These are phyloP conservation scores for Euphorbia lathyris DNA, from an alignment of 345 rosid genomes.

Conservation along the genomic window DNA sequence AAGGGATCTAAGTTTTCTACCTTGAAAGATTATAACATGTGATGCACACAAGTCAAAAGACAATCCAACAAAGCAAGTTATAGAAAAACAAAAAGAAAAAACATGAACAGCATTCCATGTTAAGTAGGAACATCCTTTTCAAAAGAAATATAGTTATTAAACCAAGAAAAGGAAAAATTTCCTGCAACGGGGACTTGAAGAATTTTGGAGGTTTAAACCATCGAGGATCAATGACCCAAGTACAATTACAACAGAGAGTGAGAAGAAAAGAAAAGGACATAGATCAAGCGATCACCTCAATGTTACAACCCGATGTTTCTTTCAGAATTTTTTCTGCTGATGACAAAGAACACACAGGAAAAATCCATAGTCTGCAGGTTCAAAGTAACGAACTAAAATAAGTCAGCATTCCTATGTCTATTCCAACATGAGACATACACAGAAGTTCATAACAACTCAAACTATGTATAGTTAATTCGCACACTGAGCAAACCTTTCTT, in stretches of 20 bases:
- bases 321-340: conserved; percentile 53
- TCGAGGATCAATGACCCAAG: not conserved
- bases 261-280: not conserved
- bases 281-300: conserved; percentile 50
- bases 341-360: conserved; percentile 35
- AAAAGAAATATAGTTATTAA: no score
- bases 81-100: not conserved
- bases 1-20: conserved; percentile 73
- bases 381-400: no score
- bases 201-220: not conserved
- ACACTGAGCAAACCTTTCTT: conserved; percentile 63
- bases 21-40: conserved; percentile 31
- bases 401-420: no score
- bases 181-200: not conserved
- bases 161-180: no score
- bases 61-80: not conserved
- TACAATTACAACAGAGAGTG: not conserved
- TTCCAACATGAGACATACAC: no score
- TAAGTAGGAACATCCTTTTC: not conserved
- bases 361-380: no score
- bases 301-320: conserved; percentile 43
- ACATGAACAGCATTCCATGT: not conserved
- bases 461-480: not conserved
- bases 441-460: no score
- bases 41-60: not conserved